Percentiles rank a stretch among this genome's conserved stretches.
phyloP scores from a whole-genome alignment of 352 stramenopile genomes.

The Pythium vanterpoolii region DNA sequence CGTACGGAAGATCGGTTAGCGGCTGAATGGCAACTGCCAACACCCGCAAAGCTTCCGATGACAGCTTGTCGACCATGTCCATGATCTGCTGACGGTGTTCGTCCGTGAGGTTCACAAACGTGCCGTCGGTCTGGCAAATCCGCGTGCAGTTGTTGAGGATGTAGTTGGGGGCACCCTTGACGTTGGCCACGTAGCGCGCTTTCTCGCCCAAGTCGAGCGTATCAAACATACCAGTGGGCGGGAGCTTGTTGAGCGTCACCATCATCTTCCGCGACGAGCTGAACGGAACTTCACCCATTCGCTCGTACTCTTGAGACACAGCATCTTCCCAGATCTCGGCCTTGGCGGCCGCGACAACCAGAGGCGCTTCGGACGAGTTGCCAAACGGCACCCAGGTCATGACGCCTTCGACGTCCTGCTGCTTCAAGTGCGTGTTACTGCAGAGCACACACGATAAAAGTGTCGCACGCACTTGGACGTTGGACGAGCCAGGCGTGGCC shows the following conservation, averaged over 20 bases:
- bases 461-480: conserved; percentile 54
- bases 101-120: conserved; percentile 36
- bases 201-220: conserved; percentile 32
- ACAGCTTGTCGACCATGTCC: conserved; percentile 57
- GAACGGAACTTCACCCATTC: conserved; percentile 92
- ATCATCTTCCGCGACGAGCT: conserved; percentile 95
- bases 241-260: conserved; percentile 70
- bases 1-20: conserved; percentile 43
- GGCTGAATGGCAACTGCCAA: conserved; percentile 88
- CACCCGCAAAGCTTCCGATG: conserved; percentile 80
- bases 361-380: conserved; percentile 72
- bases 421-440: conserved; percentile 72
- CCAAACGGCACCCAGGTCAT: conserved; percentile 51
- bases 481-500: conserved; percentile 31
- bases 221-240: conserved; percentile 37
- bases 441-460: conserved; percentile 64
- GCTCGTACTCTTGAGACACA: conserved; percentile 51
- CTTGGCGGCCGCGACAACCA: conserved; percentile 74
- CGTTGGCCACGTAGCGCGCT: conserved; percentile 43
- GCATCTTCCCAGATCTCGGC: conserved; percentile 58
- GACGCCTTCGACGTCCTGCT: conserved; percentile 48
- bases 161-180: conserved; percentile 75
- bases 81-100: conserved; percentile 50
- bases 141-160: conserved; percentile 65
- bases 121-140: conserved; percentile 48